Percentiles rank a stretch among this genome's conserved stretches.
Evolutionary conservation across 2,329 filamentous ascomycete species (phyloP).

Genomic region (Aureobasidium sp.): DNA sequence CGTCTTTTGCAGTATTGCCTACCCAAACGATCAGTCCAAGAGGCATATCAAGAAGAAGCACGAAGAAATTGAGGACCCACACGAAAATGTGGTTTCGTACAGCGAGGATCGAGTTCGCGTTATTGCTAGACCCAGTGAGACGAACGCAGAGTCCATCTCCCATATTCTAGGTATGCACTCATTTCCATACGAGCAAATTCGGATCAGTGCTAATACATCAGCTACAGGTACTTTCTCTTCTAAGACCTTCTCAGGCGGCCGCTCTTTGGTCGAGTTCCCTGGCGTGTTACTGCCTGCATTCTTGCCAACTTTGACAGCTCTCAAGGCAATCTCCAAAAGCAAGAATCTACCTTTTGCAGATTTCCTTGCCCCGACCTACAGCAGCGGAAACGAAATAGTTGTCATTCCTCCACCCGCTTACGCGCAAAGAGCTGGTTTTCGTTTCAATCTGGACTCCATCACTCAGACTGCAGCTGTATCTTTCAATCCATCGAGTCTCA

Average conservation of each 20-base stretch:
- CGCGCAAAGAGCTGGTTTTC: constrained; percentile 42
- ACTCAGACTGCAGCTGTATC: constrained; percentile 21
- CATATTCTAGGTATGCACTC: not conserved
- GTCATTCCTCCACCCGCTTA: constrained; percentile 46
- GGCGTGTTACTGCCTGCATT: constrained; percentile 54
- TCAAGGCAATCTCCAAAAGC: constrained; percentile 45
- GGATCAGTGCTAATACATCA: not conserved
- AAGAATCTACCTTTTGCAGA: constrained; percentile 27
- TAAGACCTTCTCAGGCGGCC: not conserved
- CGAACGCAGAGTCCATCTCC: not conserved
- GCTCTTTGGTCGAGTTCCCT: constrained; percentile 54
- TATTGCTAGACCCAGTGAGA: constrained; percentile 16
- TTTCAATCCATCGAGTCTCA: constrained; percentile 20
- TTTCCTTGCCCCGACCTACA: constrained; percentile 24
- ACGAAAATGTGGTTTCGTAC: not conserved
- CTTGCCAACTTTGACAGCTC: constrained; percentile 47
- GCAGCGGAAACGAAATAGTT: constrained; percentile 19
- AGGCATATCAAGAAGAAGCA: not conserved
- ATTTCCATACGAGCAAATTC: too few species aligned
- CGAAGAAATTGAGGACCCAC: not conserved
- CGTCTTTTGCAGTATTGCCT: constrained; percentile 26
- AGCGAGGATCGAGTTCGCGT: constrained; percentile 18
- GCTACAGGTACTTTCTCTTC: not conserved
- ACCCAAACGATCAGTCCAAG: constrained; percentile 17
- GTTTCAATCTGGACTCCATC: constrained; percentile 38